These are phyloP conservation scores for Metschnikowia henanensis DNA, from an alignment of 805 yeast genomes.

Conservation along the genomic window DNA sequence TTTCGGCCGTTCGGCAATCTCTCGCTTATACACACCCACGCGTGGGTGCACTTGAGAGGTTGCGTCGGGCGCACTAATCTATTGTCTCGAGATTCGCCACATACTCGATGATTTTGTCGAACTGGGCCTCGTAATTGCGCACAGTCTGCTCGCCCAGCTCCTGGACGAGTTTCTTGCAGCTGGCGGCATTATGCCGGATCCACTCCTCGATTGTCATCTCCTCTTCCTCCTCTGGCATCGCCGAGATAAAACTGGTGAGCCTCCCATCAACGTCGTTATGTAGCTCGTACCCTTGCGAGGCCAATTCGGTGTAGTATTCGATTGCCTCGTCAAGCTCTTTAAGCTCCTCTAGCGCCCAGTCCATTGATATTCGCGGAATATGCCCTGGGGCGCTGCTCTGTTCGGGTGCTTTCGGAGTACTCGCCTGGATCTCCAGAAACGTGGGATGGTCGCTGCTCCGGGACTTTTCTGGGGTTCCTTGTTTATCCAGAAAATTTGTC, in stretches of 20 bases:
- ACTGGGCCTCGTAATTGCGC: conserved; percentile 46
- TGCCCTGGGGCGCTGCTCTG: no score
- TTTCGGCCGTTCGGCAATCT: no score
- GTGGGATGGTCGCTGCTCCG: conserved; percentile 4
- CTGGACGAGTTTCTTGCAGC: conserved; percentile 49
- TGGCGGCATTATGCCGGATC: conserved; percentile 56
- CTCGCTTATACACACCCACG: no score
- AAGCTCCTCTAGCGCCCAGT: conserved; percentile 9
- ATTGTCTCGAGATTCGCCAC: conserved; percentile 31
- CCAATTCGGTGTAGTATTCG: conserved; percentile 31
- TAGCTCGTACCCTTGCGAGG: conserved; percentile 40
- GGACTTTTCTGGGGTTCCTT: no score
- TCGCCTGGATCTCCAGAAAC: conserved; percentile 13
- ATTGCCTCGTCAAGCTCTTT: conserved; percentile 35
- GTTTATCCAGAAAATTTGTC: no score
- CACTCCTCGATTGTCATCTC: conserved; percentile 71
- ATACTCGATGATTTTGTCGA: conserved; percentile 47
- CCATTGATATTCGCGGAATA: conserved; percentile 2
- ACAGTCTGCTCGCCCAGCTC: conserved; percentile 50
- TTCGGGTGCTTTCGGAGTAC: conserved; percentile 13
- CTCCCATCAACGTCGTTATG: conserved; percentile 68
- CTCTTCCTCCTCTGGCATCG: conserved; percentile 69
- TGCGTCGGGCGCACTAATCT: conserved; percentile 8
- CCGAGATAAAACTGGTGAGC: conserved; percentile 59
- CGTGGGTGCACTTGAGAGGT: neutral